A percentile compares a stretch with the other conserved stretches of the same genome.
These are phyloP conservation scores for Nakazawaea anatomiae DNA, from an alignment of 805 yeast genomes.

Conservation along the genomic window DNA sequence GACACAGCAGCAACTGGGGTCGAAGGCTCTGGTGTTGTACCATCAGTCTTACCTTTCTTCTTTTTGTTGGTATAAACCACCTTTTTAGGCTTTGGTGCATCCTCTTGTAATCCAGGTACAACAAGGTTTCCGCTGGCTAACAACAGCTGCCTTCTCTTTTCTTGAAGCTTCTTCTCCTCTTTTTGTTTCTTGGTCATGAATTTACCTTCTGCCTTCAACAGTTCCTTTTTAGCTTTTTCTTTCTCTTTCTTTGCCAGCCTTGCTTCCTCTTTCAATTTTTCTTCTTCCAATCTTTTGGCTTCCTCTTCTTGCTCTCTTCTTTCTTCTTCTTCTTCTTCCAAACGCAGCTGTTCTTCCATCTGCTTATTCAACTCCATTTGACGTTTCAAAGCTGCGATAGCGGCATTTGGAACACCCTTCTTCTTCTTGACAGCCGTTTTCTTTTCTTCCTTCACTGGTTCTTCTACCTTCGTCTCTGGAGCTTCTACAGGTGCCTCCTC, in stretches of 20 bases:
- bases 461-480: conserved; percentile 25
- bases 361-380: conserved; percentile 88
- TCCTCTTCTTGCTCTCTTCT: conserved; percentile 44
- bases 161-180: conserved; percentile 81
- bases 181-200: conserved; percentile 90
- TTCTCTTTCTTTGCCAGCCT: conserved; percentile 73
- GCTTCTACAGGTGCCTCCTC: conserved; percentile 30
- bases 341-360: conserved; percentile 75
- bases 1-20: conserved; percentile 26
- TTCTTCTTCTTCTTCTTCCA: conserved; percentile 66
- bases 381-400: conserved; percentile 83
- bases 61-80: conserved; percentile 70
- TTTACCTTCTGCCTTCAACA: conserved; percentile 94
- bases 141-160: conserved; percentile 83
- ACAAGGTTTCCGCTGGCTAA: conserved; percentile 66
- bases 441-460: conserved; percentile 24
- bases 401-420: conserved; percentile 77
- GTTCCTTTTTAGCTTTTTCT: conserved; percentile 82
- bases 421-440: conserved; percentile 43
- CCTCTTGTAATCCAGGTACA: conserved; percentile 62
- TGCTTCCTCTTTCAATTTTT: conserved; percentile 54
- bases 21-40: conserved; percentile 29
- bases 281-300: conserved; percentile 50
- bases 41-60: conserved; percentile 30
- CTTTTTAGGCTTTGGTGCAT: conserved; percentile 48